Evolutionary conservation across 129 eudicot species (phyloP), one percentile per base, ranked within the genome.

Genomic region (Centrapalus pauciflorus): DNA sequence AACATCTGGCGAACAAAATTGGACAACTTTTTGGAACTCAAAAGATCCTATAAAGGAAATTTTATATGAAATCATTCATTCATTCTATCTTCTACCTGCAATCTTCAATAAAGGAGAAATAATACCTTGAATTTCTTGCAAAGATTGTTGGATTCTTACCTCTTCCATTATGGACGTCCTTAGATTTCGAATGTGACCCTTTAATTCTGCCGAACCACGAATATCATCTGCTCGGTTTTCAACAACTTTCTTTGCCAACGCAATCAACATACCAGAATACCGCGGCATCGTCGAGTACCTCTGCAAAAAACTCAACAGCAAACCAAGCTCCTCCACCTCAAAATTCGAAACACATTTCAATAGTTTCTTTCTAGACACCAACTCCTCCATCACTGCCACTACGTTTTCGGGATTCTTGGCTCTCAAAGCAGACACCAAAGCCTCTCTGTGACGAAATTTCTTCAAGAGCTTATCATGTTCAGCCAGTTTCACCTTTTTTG

Each of bases 371-470:
- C 98, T 70, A 1, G 96, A 91, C 54, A 93, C 95, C 82, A 93
- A 78, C 64, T 93, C 98, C 61, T 93, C 98, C 81, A 93, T 93
- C 30, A 93, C 96, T 12, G 96, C 98, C 74, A 84, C 84, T 70
- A 80, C 61, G 55, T 80, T 81, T 29, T 84, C 98, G 0, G 92
- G 88, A 56, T 88, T 86, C 70, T 82, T 93, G 40, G 80, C 80
- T 26, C 12, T 82, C 68, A 93, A 77, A 5, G 83, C 95, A 9
- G 87, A 83, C 58, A 93, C 87, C 57, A 93, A 50, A 4, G 98
- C 98, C 8, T 93, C 96, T 66, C 82, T 88, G 45, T 93, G 98
- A 85, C 87, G 86, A 76, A 93, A 93, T 66, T 88, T 85, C 77
- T 82, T 93, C 79, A 93, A 65, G 13, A 88, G 66, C 68, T 82